Evolutionary conservation across 2,329 filamentous ascomycete species (phyloP).

Genomic region (Cryphonectria carpinicola): DNA sequence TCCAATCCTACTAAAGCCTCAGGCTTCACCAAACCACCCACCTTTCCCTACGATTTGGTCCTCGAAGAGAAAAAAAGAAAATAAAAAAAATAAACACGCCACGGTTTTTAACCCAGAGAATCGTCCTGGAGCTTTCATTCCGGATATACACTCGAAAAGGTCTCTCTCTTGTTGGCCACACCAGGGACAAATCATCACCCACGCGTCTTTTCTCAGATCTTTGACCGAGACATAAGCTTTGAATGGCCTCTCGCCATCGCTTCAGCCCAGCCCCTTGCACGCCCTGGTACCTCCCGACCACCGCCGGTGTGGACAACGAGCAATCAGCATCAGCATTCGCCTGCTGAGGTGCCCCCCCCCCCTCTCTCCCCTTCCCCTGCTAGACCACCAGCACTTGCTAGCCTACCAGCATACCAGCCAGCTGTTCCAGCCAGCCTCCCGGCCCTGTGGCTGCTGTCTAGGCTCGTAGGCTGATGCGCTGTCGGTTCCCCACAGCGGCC

Average conservation of each 20-base stretch:
- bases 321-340: background rate
- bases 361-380: background rate
- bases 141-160: background rate
- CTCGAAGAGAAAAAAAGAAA: background rate
- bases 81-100: background rate
- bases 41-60: background rate
- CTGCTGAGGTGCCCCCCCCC: no score
- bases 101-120: background rate
- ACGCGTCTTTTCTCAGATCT: background rate
- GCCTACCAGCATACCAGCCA: background rate
- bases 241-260: background rate
- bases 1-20: background rate
- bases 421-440: slow-evolving; percentile 1
- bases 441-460: background rate
- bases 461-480: background rate
- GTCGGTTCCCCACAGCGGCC: slow-evolving; percentile 10
- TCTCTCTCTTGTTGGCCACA: background rate
- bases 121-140: background rate
- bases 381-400: background rate
- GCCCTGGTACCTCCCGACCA: background rate
- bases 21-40: background rate
- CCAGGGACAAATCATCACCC: background rate
- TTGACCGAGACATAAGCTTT: background rate
- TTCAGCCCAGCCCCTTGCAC: background rate
- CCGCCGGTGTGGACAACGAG: background rate